Base-by-base conservation (phyloP, 2,329 filamentous ascomycete genomes). In the Phyllosticta capitalensis region DNA sequence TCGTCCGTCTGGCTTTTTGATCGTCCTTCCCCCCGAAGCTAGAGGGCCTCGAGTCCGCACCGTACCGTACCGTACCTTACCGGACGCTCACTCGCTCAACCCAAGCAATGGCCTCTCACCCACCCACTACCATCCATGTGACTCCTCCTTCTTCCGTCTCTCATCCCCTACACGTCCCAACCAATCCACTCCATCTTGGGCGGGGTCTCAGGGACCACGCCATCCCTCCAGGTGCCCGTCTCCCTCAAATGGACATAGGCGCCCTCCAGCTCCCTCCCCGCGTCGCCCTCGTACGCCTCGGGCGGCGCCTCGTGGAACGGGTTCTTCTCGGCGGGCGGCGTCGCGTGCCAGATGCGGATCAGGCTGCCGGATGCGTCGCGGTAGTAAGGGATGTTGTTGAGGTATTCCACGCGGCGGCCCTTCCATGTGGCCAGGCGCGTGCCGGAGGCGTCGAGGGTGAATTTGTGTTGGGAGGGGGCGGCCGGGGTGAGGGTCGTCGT, bases 141-240 rank as follows among this genome's bases (percentile, higher is more conserved):
- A n/a, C 51, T 53, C 22, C 19, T 21, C 51, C 51, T 3, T 14
- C 14, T 26, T 26, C 21, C 51, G 9, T 17, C 28, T 1, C 22
- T 19, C n/a, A n/a, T 21, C 26, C 6, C 30, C 56, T 52, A 60
- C 45, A 60, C 49, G 33, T 60, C 58, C 54, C 54, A 60, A 17
- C 49, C 33, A 1, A 56, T 10, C 78, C 85, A 92, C 67, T 92
- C 90, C 62, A 84, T 79, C 72, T 85, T 86, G 0, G 92, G 92
- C 20, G 92, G 89, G 52, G 90, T 75, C 65, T 87, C 80, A 0
- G 92, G 92, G 75, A 96, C 87, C 6, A 85, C 67, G 0, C 86
- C 87, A 38, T 84, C 83, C 50, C 81, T 79, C 71, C 95, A 96
- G 30, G 71, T 73, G 0, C 89, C 89, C 20, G 82, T 82, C 63